Percentiles rank a stretch among this genome's conserved stretches.
Evolutionary conservation across 768 basidiomycete species (phyloP).

Genomic region (Lactarius evosmus): DNA sequence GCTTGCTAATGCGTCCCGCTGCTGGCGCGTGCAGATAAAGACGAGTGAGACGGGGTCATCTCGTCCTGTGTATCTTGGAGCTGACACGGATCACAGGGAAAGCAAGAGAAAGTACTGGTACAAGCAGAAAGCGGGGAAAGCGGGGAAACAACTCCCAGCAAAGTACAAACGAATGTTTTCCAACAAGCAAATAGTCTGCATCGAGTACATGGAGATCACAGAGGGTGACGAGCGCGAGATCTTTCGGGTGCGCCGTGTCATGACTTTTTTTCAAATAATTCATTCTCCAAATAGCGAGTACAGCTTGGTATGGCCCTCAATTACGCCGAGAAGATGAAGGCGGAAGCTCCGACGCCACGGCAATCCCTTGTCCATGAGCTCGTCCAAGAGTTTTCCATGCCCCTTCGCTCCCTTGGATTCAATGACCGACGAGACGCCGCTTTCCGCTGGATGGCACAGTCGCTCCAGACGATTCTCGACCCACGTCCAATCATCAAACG

Average conservation of each 20-base stretch:
- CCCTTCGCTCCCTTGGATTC: slow-evolving; percentile 43
- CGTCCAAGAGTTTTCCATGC: slow-evolving; percentile 24
- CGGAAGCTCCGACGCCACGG: slow-evolving; percentile 30
- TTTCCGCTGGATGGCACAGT: slow-evolving; percentile 56
- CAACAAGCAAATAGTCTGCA: slow-evolving; percentile 48
- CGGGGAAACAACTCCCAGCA: slow-evolving; percentile 36
- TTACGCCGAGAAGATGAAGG: slow-evolving; percentile 33
- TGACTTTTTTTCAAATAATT: background rate
- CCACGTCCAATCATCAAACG: slow-evolving; percentile 34
- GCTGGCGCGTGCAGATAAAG: slow-evolving; percentile 36
- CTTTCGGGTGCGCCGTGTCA: slow-evolving; percentile 32
- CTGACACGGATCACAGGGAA: slow-evolving; percentile 11
- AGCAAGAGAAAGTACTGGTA: slow-evolving; percentile 38
- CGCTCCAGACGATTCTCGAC: slow-evolving; percentile 50
- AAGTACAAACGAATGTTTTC: slow-evolving; percentile 39
- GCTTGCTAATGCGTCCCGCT: background rate
- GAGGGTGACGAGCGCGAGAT: slow-evolving; percentile 35
- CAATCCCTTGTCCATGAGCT: slow-evolving; percentile 26
- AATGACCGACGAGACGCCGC: slow-evolving; percentile 51
- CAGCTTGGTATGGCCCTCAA: slow-evolving; percentile 34
- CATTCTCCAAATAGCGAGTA: slow-evolving; percentile 28
- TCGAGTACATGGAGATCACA: slow-evolving; percentile 42
- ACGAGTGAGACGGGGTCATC: slow-evolving; percentile 35
- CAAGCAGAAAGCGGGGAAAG: slow-evolving; percentile 29
- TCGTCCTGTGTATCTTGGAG: no score